phyloP scores from a whole-genome alignment of 73 alveolate species.

The Paramecium sonneborni region DNA sequence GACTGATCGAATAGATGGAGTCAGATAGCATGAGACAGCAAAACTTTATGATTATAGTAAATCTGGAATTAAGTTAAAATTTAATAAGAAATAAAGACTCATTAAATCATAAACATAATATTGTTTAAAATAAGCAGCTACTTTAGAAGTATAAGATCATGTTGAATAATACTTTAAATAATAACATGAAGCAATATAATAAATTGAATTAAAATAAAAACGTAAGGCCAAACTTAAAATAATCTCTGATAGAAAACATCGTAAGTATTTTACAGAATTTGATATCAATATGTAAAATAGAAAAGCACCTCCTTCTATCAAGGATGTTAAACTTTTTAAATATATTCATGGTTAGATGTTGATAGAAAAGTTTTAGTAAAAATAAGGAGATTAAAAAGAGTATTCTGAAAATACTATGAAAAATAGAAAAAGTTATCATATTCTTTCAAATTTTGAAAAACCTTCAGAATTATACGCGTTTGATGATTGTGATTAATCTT shows the following conservation, averaged over 20 bases:
- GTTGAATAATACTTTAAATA: not conserved
- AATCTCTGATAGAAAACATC: slow-evolving; percentile 23
- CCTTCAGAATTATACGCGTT: not conserved
- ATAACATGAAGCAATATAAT: not conserved
- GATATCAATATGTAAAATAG: not conserved
- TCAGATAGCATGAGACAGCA: not conserved
- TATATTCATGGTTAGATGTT: slow-evolving; percentile 12
- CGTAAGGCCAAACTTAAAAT: slow-evolving; percentile 30
- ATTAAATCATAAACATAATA: not conserved
- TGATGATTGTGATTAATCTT: slow-evolving; percentile 28
- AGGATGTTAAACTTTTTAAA: not conserved
- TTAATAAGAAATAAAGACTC: not conserved
- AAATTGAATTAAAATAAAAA: not conserved
- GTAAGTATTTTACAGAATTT: slow-evolving; percentile 12
- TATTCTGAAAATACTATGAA: not conserved
- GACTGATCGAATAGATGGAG: slow-evolving; percentile 27
- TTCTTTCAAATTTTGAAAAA: not conserved
- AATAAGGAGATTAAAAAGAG: not conserved
- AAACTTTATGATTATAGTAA: slow-evolving; percentile 3
- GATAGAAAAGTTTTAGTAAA: not conserved
- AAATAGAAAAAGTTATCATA: not conserved
- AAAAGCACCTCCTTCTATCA: slow-evolving; percentile 5
- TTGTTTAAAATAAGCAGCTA: not conserved
- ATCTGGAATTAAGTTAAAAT: slow-evolving; percentile 30
- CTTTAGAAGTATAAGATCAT: not conserved